Base-by-base conservation (phyloP, 768 basidiomycete species). In the Tylopilus sp. region DNA sequence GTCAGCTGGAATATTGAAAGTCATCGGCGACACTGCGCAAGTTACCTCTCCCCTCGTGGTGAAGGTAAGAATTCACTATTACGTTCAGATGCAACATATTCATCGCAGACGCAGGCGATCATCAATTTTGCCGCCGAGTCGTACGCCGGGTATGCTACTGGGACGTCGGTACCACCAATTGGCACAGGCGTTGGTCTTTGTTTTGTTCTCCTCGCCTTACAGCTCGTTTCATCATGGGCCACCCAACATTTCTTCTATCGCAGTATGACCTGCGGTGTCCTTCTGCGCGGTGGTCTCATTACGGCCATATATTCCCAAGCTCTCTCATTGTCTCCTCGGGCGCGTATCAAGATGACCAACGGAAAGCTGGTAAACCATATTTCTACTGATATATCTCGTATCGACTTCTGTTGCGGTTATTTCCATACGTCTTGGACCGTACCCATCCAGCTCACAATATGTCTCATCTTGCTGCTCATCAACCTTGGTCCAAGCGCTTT, bases 281-380 rank as follows among this genome's bases (percentile, higher is more conserved):
- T 93, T 15, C 63, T 89, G 13, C 83, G 94, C 30, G 86, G 85
- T 9, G 92, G 91, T 2, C 77, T 97, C 40, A 95, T 97, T 58
- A 85, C 89, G 1, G 85, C 89, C 1, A 86, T 97, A 33, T 97
- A 93, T 69, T 77, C 81, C 23, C 83, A 86, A 39, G 85, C 87
- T 1, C 75, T 97, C 21, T 78, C 74, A 23, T 77, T 98, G 28
- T 87, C 88, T 3, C 80, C 88, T 17, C 85, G 90, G 38, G 82
- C 91, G 6, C 81, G 95, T 7, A 83, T 84, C 1, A 83, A 80
- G 9, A 77, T 95, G 39, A 82, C 89, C 1, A 97, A 91, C 61
- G 95, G 93, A 20, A 88, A 88, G 64, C 79, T 97, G 11, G 86
- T 97, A 56, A 95, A 93, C 57, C 92, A 95, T 71, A 95, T 98